Evolutionary conservation across 345 rosid species (phyloP), one percentile per base, ranked within the genome.

Genomic region (Geranium brycei): DNA sequence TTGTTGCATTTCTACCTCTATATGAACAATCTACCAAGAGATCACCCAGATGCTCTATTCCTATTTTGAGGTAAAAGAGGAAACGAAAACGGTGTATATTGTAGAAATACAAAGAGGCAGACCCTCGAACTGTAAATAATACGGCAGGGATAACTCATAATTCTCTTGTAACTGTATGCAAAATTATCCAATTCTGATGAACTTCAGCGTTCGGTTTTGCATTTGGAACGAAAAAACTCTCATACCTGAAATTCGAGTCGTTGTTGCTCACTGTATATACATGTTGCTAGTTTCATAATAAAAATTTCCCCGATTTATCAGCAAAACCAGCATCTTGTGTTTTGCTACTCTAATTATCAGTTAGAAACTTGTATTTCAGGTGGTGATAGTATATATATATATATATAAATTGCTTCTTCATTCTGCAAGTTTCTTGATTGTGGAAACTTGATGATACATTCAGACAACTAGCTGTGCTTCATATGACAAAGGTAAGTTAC

Each of bases 41-140:
- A 90, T 75, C 77, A 72, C 66, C 97, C 97, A 0, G 96, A 88
- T 66, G 79, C 87, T 0, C 87, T 82, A 57, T 93, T 93, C 84
- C 82, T 90, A 73, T 78, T 93, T 31, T 92, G 81, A 92, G 61
- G 32, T 53, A 65, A 64, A 70, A 68, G 19, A 14, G 23, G 28
- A 57, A 13, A 32, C 19, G 58, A 71, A 23, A 72, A 19, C 72
- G 80, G 53, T 85, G 95, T 84, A 87, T 80, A 84, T 78, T 74
- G 63, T 67, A 71, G 32, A 73, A 72, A 66, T 63, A 17, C 64
- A 23, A 61, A 74, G 69, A 66, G 19, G 75, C 78, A 56, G 72
- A 78, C 81, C 80, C 57, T 63, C 74, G 28, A 78, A 78, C 70
- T 81, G 89, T 84, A 82, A 56, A 79, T 84, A 35, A 35, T 35